Evolutionary conservation across 257 asterid genomes (phyloP).

Genomic region (Penstemon barbatus): DNA sequence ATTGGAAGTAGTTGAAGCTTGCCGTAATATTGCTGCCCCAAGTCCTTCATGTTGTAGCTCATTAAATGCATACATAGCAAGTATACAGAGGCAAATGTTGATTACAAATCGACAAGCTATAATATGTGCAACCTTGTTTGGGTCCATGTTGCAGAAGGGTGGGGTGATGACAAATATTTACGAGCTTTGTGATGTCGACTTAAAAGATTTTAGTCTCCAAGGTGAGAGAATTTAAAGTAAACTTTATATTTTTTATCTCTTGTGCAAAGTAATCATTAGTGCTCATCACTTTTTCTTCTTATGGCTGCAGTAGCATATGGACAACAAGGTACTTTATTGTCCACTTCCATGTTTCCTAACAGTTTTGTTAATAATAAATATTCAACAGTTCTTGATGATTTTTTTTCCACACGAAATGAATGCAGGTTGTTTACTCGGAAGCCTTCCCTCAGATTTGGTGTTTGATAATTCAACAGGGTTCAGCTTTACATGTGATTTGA

Average conservation of each 20-base stretch:
- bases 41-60: constrained; percentile 92
- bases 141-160: constrained; percentile 82
- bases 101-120: constrained; percentile 95
- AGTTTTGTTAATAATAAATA: neutral
- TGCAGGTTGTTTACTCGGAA: constrained; percentile 86
- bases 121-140: constrained; percentile 74
- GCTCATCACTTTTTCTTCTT: constrained; percentile 32
- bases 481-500: constrained; percentile 89
- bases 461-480: constrained; percentile 80
- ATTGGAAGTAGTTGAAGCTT: constrained; percentile 72
- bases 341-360: constrained; percentile 2
- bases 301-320: constrained; percentile 66
- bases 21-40: constrained; percentile 75
- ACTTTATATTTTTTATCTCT: constrained; percentile 7
- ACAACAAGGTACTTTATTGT: constrained; percentile 63
- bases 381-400: neutral
- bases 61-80: constrained; percentile 63
- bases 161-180: constrained; percentile 85
- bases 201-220: constrained; percentile 97
- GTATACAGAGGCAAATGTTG: constrained; percentile 84
- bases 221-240: constrained; percentile 44
- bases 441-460: constrained; percentile 84
- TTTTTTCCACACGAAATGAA: constrained; percentile 8
- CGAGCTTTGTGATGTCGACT: constrained; percentile 93
- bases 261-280: constrained; percentile 12